Percentiles rank a stretch among this genome's conserved stretches.
Conservation (phyloP, 2,329 filamentous ascomycete species). For the Dothistroma pini region DNA sequence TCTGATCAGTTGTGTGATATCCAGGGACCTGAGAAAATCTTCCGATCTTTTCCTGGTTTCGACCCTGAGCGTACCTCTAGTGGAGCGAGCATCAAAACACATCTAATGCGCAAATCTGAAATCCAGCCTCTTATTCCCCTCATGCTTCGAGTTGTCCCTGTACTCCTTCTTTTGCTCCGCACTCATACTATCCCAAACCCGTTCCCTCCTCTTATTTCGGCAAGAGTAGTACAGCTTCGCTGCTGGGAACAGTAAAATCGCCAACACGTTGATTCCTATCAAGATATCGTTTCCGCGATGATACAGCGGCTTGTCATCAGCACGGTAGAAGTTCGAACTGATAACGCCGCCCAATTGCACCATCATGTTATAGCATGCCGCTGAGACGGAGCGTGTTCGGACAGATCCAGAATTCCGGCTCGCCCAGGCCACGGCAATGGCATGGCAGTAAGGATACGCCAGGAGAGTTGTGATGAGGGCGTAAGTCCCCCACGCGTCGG, state of each 20-base stretch:
- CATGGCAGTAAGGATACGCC: constrained; percentile 49
- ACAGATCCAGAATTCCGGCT: constrained; percentile 39
- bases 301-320: constrained; percentile 45
- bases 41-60: too few relatives aligned
- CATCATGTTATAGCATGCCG: constrained; percentile 38
- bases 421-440: constrained; percentile 41
- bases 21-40: too few relatives aligned
- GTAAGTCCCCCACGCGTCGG: constrained; percentile 38
- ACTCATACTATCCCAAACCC: background rate
- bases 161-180: constrained; percentile 3
- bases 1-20: too few relatives aligned
- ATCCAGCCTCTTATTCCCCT: constrained; percentile 4
- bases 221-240: background rate
- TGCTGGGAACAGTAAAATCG: constrained; percentile 1
- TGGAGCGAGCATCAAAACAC: too few relatives aligned
- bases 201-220: constrained; percentile 3
- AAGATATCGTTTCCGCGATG: constrained; percentile 39
- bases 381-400: constrained; percentile 39
- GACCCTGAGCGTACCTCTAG: too few relatives aligned
- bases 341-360: constrained; percentile 40
- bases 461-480: constrained; percentile 38
- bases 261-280: constrained; percentile 1
- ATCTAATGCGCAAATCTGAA: background rate
- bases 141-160: background rate
- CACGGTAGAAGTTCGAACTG: constrained; percentile 46